Percentiles rank a stretch among this genome's conserved stretches.
These are phyloP conservation scores for Ilyonectria robusta DNA, from an alignment of 2,329 filamentous ascomycete genomes.

Conservation along the genomic window DNA sequence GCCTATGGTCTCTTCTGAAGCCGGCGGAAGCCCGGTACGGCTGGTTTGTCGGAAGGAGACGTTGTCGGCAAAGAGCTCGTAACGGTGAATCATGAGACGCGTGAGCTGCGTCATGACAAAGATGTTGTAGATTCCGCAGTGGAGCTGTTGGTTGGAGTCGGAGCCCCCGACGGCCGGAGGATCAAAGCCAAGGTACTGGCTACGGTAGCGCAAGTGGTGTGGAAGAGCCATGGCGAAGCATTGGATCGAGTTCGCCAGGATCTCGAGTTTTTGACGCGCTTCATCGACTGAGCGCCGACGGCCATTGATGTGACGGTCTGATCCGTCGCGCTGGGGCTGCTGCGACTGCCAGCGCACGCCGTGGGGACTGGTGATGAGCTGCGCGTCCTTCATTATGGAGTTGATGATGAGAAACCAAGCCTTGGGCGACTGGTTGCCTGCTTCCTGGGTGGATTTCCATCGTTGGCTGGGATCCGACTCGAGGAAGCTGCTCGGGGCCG, in stretches of 20 bases:
- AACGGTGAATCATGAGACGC: conserved; percentile 52
- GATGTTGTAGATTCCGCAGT: conserved; percentile 51
- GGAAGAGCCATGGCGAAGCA: conserved; percentile 51
- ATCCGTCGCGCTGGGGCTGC: neutral
- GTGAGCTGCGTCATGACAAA: conserved; percentile 53
- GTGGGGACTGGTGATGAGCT: conserved; percentile 49
- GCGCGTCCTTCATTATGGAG: conserved; percentile 56
- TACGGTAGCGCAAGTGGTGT: conserved; percentile 45
- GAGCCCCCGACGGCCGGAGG: conserved; percentile 18
- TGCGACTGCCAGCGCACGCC: conserved; percentile 36
- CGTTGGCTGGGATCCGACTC: conserved; percentile 48
- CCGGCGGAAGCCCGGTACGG: neutral
- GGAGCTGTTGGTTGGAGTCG: conserved; percentile 41
- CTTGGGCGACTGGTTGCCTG: conserved; percentile 51
- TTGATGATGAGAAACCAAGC: conserved; percentile 58
- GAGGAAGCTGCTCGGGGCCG: conserved; percentile 48
- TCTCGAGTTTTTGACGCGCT: conserved; percentile 45
- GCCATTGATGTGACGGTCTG: neutral
- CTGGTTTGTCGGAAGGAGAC: conserved; percentile 5
- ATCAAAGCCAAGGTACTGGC: conserved; percentile 50
- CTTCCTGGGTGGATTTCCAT: conserved; percentile 50
- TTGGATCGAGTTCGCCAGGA: conserved; percentile 50
- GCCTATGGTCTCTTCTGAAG: neutral
- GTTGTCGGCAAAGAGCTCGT: conserved; percentile 46
- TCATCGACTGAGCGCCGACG: conserved; percentile 23